Percentiles rank a stretch among this genome's conserved stretches.
These are phyloP conservation scores for Phoma sp. DNA, from an alignment of 2,329 filamentous ascomycete species.

Conservation along the genomic window DNA sequence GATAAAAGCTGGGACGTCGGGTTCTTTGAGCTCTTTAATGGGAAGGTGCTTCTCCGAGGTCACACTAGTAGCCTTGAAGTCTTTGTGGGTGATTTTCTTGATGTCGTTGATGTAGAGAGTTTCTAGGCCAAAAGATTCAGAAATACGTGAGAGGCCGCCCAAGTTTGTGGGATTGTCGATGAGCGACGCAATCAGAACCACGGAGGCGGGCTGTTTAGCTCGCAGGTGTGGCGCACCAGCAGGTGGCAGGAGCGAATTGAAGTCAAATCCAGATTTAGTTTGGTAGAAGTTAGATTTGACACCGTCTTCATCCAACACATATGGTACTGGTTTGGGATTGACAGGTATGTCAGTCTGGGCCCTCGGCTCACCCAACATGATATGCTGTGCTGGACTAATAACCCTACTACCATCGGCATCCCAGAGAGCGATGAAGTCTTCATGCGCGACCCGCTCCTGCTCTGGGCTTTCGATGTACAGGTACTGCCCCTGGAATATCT, in stretches of 20 bases:
- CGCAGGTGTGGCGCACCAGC: slow-evolving; percentile 25
- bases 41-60: slow-evolving; percentile 57
- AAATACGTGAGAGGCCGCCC: slow-evolving; percentile 57
- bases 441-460: slow-evolving; percentile 40
- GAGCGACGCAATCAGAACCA: slow-evolving; percentile 58
- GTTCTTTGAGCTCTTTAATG: slow-evolving; percentile 48
- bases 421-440: slow-evolving; percentile 49
- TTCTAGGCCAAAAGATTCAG: slow-evolving; percentile 58
- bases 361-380: slow-evolving; percentile 38
- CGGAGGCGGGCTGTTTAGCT: slow-evolving; percentile 36
- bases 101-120: slow-evolving; percentile 53
- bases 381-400: slow-evolving; percentile 30
- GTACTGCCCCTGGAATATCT: slow-evolving; percentile 55
- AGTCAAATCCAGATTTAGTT: slow-evolving; percentile 58
- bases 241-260: slow-evolving; percentile 34
- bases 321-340: slow-evolving; percentile 8
- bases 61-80: slow-evolving; percentile 58
- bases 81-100: slow-evolving; percentile 50
- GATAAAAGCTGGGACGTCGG: slow-evolving; percentile 48
- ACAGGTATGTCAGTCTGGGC: background rate
- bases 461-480: slow-evolving; percentile 52
- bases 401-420: slow-evolving; percentile 31
- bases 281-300: slow-evolving; percentile 50
- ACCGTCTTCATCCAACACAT: slow-evolving; percentile 8
- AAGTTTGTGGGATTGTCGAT: slow-evolving; percentile 59